Evolutionary conservation across 129 eudicot species (phyloP), one percentile per base, ranked within the genome.

Genomic region (Flaveria sonorensis): DNA sequence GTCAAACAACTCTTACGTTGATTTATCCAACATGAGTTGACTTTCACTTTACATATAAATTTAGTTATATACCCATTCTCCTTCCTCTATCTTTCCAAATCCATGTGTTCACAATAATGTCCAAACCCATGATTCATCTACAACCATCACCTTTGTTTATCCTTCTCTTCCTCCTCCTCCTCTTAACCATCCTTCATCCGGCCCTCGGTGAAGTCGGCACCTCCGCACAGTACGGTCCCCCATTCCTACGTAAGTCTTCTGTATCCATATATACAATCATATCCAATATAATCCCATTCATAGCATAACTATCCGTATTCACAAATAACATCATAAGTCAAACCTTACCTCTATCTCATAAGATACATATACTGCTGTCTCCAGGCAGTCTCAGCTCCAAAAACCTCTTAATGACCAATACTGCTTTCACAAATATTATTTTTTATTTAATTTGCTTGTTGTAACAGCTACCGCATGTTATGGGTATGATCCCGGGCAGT

Each of bases 401-500:
- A 9, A 43, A 43, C 47, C 47, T 43, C 47, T 43, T 8, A 45
- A 8, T 8, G 2, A 45, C 11, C 14, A 45, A 9, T 1, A 8
- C 10, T 45, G 48, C 13, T 45, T 9, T 9, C 0, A 7, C 12
- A 48, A 48, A 13, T 48, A 9, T 32, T 36, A 26, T 32, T 36
- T 9, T 65, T 13, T 14, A 48, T 48, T 39, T 45, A 4, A 12
- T 32, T 19, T 48, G 7, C n/a, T 20, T 45, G 24, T 42, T 65
- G 18, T 28, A 69, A 68, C 65, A 88, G 93, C 96, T 6, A 88
- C 96, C 0, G 68, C 81, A 61, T 90, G 96, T 75, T 81, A 81
- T 13, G 89, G 91, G 6, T 16, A 36, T 16, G 90, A 88, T 48
- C 81, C 86, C 2, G 56, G 80, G 45, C 93, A 90, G 70, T 90